Evolutionary conservation across 768 basidiomycete genomes (phyloP), one percentile per base, ranked within the genome.

Genomic region (Naganishia antarctica): DNA sequence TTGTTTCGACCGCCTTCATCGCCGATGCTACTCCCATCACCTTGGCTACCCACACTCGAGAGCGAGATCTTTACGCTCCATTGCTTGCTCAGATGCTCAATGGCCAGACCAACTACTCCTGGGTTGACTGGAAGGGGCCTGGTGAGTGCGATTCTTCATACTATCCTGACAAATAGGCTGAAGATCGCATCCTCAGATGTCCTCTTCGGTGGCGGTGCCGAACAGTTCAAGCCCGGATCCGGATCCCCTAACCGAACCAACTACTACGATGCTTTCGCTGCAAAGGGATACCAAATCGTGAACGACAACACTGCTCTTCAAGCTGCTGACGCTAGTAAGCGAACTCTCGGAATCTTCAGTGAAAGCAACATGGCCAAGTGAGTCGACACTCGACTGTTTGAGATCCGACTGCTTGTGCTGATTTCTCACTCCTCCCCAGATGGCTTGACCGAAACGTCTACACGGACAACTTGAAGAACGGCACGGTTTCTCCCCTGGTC

Each of bases 1-100:
- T 79, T 65, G 79, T 80, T 41, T 73, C 75, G 43, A 78, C 76
- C 46, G 79, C 78, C 1, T 78, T 72, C 70, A 68, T 76, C 25
- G 77, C 78, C 26, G 79, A 79, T 59, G 78, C 79, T 2, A 79
- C 78, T 11, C 78, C 76, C 9, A 78, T 78, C 11, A 75, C 78
- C 1, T 67, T 74, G 15, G 69, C 60, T 34, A 62, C 76, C 0
- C 75, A 77, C 61, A 75, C 74, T 34, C 51, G 69, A 68, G 68
- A 70, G 76, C 71, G 78, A 47, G 43, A 48, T n/a, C 67, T 74
- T 49, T 78, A 75, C 70, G 71, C 68, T 50, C 57, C 71, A 29
- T 72, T 79, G 70, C 72, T 78, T 63, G 72, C 74, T 45, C 73
- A 74, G 63, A 76, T 68, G 73, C 73, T 79, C 28, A 63, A 68